Base-by-base conservation (phyloP, 108 stramenopile genomes). In the Skeletonema marinoi region DNA sequence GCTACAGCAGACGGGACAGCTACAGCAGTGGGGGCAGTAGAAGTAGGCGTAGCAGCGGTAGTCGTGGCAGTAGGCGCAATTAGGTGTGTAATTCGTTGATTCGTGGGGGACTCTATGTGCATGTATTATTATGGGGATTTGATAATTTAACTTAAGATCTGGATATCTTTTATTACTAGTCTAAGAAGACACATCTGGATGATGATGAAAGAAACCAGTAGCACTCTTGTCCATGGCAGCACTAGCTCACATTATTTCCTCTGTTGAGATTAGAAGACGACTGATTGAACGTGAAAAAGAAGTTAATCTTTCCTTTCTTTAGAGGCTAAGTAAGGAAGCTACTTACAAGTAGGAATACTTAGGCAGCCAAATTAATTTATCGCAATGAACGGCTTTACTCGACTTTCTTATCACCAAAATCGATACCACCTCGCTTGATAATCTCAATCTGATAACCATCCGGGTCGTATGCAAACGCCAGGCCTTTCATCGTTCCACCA, bases 401-500 rank as follows among this genome's bases (percentile, higher is more conserved):
- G 1, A 84, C 83, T 58, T 81, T 84, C 58, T 75, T 75, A 68
- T 93, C 89, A 60, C 92, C 92, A 85, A 91, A 91, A 7, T 92
- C 91, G 32, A 91, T 87, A 0, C 91, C 90, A 46, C 88, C 88
- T 35, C 93, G 86, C 66, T 89, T 88, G 68, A 96, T 89, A 48
- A 96, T 89, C 68, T 96, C 95, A 14, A 96, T 70, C 19, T 78
- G 85, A 66, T 96, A 96, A 14, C 92, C 92, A 87, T 96, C 95
- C 10, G 95, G 95, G 66, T 96, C 95, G 62, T 84, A 87, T 8
- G 89, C 90, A 87, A 96, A 96, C 8, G 95, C 94, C 33, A 75
- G 92, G 44, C 95, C 95, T 69, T 96, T 96, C 95, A 96, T 96
- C 12, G 74, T 81, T 17, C 95, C 95, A 60, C 84, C 92, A 74